Evolutionary conservation across 2,329 filamentous ascomycete species (phyloP), one percentile per base, ranked within the genome.

Genomic region (Fusarium sp.): DNA sequence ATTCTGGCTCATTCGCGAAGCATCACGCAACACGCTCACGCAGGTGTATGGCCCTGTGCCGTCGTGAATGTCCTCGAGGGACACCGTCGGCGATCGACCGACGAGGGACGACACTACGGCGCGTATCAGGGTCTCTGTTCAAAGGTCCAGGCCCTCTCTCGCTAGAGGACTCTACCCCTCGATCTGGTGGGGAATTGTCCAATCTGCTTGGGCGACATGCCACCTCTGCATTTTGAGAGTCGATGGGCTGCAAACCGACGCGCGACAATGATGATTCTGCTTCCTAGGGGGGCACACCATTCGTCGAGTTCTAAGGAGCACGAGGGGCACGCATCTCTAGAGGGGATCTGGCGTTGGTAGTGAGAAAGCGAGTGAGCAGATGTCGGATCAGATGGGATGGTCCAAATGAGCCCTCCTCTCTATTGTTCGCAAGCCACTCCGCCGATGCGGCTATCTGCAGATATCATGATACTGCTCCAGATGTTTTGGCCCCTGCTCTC

Each of bases 171-270:
- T 38, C 50, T 74, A 65, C 75, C 74, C 75, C 75, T 79, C 74
- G 77, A 79, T 79, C 74, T 77, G 58, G 77, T 75, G 76, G 76
- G 73, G 76, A 75, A 78, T 77, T 76, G 67, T 63, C 72, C 76
- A 78, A 77, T 79, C 69, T 72, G 45, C 60, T 71, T 73, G 47
- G 32, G 60, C 66, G 71, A 75, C 77, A 79, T 78, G 71, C 77
- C 77, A 79, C 72, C 67, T 72, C 56, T 72, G 68, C 75, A 75
- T 78, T 47, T 71, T 47, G 40, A 66, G 63, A 54, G 62, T 68
- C 52, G 45, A 57, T 30, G 50, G 40, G 43, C 38, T 37, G 66
- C 54, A 65, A 76, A 68, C 57, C 38, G 75, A 70, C 64, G 67
- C 72, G 69, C 65, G 60, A 57, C 37, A 22, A 47, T 67, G 43